Percentiles rank a stretch among this genome's conserved stretches.
phyloP scores from a whole-genome alignment of 139 green algal genomes.

The Microglena sp. region DNA sequence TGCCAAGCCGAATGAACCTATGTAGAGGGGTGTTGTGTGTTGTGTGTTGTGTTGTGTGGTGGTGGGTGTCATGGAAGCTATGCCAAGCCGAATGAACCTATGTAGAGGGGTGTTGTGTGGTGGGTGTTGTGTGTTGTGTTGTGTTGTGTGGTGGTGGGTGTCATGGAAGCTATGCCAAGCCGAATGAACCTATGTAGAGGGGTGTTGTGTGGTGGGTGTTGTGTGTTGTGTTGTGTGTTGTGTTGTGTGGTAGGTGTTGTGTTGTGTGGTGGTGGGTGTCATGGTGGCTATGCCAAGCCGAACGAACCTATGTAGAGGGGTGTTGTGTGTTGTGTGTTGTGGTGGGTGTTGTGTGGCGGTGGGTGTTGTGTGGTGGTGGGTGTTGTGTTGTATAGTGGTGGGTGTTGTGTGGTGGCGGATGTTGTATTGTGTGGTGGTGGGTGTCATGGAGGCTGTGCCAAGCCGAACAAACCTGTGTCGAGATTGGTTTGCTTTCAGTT shows the following conservation, averaged over 20 bases:
- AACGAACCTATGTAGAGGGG: not conserved
- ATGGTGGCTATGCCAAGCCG: not conserved
- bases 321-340: not conserved
- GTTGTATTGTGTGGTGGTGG: not conserved
- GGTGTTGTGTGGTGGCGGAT: not conserved
- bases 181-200: constrained; percentile 55
- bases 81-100: constrained; percentile 65
- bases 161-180: constrained; percentile 58
- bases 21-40: not conserved
- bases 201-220: not conserved
- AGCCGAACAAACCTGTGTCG: constrained; percentile 58
- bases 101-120: not conserved
- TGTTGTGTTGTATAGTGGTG: not conserved
- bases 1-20: not conserved
- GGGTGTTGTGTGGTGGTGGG: not conserved
- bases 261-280: not conserved
- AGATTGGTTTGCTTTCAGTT: too few species aligned
- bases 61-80: constrained; percentile 38
- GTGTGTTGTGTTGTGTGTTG: not conserved
- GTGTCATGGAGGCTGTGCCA: constrained; percentile 53
- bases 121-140: not conserved
- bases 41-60: not conserved
- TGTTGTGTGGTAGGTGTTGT: not conserved
- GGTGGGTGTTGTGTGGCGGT: too few species aligned
- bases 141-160: not conserved